A percentile compares a stretch with the other conserved stretches of the same genome.
phyloP scores from a whole-genome alignment of 495 filamentous ascomycete species.

The Halenospora varia region DNA sequence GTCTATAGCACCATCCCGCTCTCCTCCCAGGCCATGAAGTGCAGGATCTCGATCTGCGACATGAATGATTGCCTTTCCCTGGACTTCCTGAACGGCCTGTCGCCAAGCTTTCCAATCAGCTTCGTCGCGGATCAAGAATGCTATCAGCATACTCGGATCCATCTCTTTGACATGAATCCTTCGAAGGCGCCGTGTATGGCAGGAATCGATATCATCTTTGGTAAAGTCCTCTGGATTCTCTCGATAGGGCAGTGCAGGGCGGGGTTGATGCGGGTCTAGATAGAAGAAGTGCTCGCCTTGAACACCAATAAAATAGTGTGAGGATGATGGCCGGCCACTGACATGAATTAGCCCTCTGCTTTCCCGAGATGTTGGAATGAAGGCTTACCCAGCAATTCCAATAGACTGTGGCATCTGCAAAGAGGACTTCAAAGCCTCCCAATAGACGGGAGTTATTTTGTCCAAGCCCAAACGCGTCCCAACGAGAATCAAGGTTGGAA shows the following conservation, averaged over 20 bases:
- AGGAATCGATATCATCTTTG: conserved; percentile 70
- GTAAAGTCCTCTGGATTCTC: conserved; percentile 51
- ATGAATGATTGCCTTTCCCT: conserved; percentile 82
- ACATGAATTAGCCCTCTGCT: neutral
- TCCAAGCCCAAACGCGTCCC: conserved; percentile 90
- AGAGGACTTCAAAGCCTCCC: conserved; percentile 77
- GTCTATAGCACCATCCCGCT: conserved; percentile 71
- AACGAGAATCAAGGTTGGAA: conserved; percentile 83
- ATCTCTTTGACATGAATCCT: conserved; percentile 83
- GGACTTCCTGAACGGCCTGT: conserved; percentile 56
- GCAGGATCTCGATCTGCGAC: conserved; percentile 63
- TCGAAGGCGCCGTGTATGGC: conserved; percentile 81
- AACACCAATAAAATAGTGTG: conserved; percentile 96
- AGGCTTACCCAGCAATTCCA: conserved; percentile 89
- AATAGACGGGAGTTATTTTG: conserved; percentile 87
- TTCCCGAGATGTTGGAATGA: neutral
- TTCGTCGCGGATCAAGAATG: conserved; percentile 82
- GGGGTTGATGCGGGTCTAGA: conserved; percentile 85
- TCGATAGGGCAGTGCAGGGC: conserved; percentile 59
- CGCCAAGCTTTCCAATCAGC: conserved; percentile 85
- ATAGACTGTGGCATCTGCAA: conserved; percentile 85
- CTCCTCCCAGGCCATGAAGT: conserved; percentile 45
- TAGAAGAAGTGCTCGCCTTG: conserved; percentile 90
- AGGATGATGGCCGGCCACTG: conserved; percentile 89
- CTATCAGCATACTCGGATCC: conserved; percentile 98